phyloP scores from a whole-genome alignment of 2,329 filamentous ascomycete species.

The Colletotrichum destructivum region DNA sequence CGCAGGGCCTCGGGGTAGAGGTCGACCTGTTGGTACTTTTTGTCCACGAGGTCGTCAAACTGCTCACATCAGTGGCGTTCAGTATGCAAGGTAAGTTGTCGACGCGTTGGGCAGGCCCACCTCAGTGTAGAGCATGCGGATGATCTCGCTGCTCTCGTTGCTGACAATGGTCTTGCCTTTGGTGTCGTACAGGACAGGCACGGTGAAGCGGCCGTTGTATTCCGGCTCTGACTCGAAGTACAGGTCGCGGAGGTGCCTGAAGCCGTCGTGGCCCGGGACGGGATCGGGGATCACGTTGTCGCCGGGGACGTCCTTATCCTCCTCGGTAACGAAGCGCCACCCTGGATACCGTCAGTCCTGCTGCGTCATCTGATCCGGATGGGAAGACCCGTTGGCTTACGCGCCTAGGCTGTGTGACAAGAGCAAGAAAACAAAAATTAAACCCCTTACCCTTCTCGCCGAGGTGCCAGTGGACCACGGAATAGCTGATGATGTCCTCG shows the following conservation, averaged over 20 bases:
- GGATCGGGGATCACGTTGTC: constrained; percentile 78
- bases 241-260: constrained; percentile 80
- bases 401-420: background rate
- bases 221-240: constrained; percentile 83
- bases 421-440: background rate
- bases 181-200: constrained; percentile 89
- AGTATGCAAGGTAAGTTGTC: background rate
- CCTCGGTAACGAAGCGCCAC: constrained; percentile 84
- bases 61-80: constrained; percentile 41
- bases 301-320: constrained; percentile 66
- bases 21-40: constrained; percentile 72
- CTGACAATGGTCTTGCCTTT: constrained; percentile 83
- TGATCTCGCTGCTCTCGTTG: constrained; percentile 94
- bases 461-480: constrained; percentile 95
- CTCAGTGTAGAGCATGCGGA: constrained; percentile 87
- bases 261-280: constrained; percentile 78
- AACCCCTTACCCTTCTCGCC: constrained; percentile 63
- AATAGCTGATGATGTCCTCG: constrained; percentile 84
- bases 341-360: constrained; percentile 61
- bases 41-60: constrained; percentile 81
- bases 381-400: background rate
- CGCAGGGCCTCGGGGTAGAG: constrained; percentile 78
- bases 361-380: background rate
- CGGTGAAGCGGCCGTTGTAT: constrained; percentile 87
- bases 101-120: constrained; percentile 4